phyloP scores from a whole-genome alignment of 1,284 basidiomycete species.

The Cutaneotrichosporon sp. region DNA sequence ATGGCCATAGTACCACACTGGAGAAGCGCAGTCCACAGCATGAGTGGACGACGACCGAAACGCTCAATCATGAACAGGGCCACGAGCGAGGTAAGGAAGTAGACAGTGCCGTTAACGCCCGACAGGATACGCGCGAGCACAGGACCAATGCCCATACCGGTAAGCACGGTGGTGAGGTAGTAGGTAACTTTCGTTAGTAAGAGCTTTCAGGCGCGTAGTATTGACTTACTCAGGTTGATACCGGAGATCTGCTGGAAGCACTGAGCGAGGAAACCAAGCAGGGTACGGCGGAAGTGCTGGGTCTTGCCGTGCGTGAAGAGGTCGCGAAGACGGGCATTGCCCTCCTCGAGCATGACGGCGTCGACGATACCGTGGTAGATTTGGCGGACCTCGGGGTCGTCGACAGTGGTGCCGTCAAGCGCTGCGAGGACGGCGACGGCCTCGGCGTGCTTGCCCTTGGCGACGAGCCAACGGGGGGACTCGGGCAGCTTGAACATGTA shows the following conservation, averaged over 20 bases:
- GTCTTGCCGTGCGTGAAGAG: conserved; percentile 43
- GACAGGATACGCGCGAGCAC: conserved; percentile 36
- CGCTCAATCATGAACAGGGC: conserved; percentile 40
- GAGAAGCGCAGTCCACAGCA: conserved; percentile 34
- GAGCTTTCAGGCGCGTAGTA: no score
- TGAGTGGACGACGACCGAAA: conserved; percentile 36
- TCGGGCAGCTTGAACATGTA: conserved; percentile 48
- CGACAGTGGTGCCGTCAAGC: conserved; percentile 22
- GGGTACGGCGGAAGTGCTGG: conserved; percentile 49
- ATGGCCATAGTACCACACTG: conserved; percentile 35
- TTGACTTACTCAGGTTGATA: conserved; percentile 33
- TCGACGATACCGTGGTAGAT: conserved; percentile 34
- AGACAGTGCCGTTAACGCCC: conserved; percentile 44
- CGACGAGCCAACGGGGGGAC: conserved; percentile 52
- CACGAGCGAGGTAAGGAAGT: conserved; percentile 45
- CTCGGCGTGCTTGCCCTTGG: conserved; percentile 38
- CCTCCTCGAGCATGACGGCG: conserved; percentile 20
- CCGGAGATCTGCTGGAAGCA: conserved; percentile 49
- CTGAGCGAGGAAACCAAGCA: conserved; percentile 45
- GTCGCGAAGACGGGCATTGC: conserved; percentile 16
- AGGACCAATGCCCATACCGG: conserved; percentile 30
- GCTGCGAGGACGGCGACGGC: conserved; percentile 30
- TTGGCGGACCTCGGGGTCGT: conserved; percentile 25
- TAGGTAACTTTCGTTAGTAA: conserved; percentile 4
- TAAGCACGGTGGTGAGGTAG: conserved; percentile 33